Evolutionary conservation across 768 basidiomycete genomes (phyloP), one percentile per base, ranked within the genome.

Genomic region (Megacollybia marginata): DNA sequence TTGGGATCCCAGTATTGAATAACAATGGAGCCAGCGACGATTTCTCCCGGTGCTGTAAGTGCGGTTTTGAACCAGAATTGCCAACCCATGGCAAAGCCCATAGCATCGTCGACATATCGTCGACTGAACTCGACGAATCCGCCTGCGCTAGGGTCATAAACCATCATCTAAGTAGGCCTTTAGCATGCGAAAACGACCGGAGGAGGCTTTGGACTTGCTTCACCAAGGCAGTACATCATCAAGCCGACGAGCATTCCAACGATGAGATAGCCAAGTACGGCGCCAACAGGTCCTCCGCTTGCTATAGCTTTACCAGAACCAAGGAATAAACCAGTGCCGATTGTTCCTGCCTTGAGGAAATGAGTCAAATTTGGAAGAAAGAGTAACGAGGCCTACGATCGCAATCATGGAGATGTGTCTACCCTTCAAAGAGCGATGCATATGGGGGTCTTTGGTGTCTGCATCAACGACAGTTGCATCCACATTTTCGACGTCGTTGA

Each of bases 121-220:
- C n/a, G n/a, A n/a, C n/a, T n/a, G n/a, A n/a, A n/a, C n/a, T n/a
- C n/a, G n/a, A n/a, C 76, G 55, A 74, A 68, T 40, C 80, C 80
- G 32, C 83, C 83, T 28, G 76, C 66, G 10, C 80, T 63, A 0
- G 83, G 83, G 34, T 83, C 70, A 57, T 72, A 82, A 0, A 81
- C 74, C 34, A 83, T 59, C 83, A 79, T 80, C 61, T 80, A 74
- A 9, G 72, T 23, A 66, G 61, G 5, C 65, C 56, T 57, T 65
- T n/a, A 48, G 38, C 33, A 38, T 31, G 15, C n/a, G 12, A 16
- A 23, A 10, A 44, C 10, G 60, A 55, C 40, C 63, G 55, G 48
- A 43, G 53, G 34, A 55, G n/a, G n/a, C n/a, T n/a, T n/a, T 36
- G 46, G 9, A 38, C 12, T 57, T 54, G 46, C 58, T 63, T 73